These are phyloP conservation scores for Geum urbanum DNA, from an alignment of 306 rosid genomes.

Conservation along the genomic window DNA sequence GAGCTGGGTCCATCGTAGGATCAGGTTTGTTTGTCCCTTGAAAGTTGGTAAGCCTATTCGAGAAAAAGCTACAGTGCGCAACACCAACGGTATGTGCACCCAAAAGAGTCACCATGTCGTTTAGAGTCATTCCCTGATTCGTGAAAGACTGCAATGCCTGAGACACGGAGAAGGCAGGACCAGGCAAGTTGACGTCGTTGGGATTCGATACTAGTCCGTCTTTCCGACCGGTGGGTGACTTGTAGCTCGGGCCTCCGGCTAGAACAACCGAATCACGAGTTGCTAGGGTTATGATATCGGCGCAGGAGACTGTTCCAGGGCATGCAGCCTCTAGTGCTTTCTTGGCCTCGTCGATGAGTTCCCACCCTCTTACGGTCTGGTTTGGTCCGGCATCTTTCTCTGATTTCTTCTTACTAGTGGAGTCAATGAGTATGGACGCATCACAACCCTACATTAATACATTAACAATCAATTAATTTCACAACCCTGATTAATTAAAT, in stretches of 20 bases:
- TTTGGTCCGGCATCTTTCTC: conserved; percentile 36
- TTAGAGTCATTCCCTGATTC: conserved; percentile 22
- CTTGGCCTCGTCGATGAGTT: conserved; percentile 46
- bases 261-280: conserved; percentile 46
- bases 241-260: conserved; percentile 48
- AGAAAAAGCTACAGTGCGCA: conserved; percentile 42
- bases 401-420: conserved; percentile 15
- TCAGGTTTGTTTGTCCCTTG: conserved; percentile 18
- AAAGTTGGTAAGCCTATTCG: conserved; percentile 27
- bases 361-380: conserved; percentile 30
- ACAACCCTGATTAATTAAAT: too few relatives aligned
- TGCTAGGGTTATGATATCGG: conserved; percentile 51
- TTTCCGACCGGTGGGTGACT: conserved; percentile 42
- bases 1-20: conserved; percentile 42
- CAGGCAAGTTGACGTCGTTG: conserved; percentile 28
- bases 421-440: conserved; percentile 51
- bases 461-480: not conserved
- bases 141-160: conserved; percentile 4
- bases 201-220: conserved; percentile 35
- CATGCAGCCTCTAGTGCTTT: conserved; percentile 37
- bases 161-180: conserved; percentile 23
- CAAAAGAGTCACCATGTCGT: conserved; percentile 54
- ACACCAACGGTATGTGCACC: conserved; percentile 66
- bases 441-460: conserved; percentile 42
- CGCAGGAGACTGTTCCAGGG: conserved; percentile 55